Percentiles rank a stretch among this genome's conserved stretches.
phyloP scores from a whole-genome alignment of 129 eudicot genomes.

The Centaurea solstitialis region DNA sequence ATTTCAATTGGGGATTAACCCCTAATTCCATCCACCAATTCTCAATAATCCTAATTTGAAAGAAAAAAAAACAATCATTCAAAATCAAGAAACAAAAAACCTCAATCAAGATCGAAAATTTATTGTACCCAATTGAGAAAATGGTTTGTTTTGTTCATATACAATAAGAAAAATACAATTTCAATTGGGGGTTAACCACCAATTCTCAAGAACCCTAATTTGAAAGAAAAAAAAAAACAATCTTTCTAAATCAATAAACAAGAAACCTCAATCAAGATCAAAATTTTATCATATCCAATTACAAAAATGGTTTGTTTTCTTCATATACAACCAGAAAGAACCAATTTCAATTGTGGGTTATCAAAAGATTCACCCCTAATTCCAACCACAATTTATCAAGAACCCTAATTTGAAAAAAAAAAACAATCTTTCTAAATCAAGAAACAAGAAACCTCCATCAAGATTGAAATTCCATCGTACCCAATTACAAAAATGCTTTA shows the following conservation, averaged over 20 bases:
- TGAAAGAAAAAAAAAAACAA: neutral
- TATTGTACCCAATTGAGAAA: neutral
- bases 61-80: neutral
- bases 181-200: constrained; percentile 3
- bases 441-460: too few relatives aligned
- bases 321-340: constrained; percentile 9
- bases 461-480: neutral
- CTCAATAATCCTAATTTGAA: too few relatives aligned
- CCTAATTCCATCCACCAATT: neutral
- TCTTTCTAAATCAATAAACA: too few relatives aligned
- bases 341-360: constrained; percentile 9
- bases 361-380: neutral
- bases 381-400: too few relatives aligned
- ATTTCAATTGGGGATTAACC: constrained; percentile 7
- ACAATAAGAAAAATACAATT: constrained; percentile 5
- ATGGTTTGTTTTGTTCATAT: neutral
- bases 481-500: neutral
- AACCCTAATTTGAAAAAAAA: too few relatives aligned
- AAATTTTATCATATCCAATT: neutral
- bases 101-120: too few relatives aligned
- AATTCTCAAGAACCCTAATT: too few relatives aligned
- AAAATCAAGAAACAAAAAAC: too few relatives aligned
- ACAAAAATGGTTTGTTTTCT: neutral
- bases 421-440: too few relatives aligned
- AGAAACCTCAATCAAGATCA: too few relatives aligned